A percentile compares a stretch with the other conserved stretches of the same genome.
Evolutionary conservation across 2,329 filamentous ascomycete species (phyloP).

Genomic region (Alternaria brassicae): DNA sequence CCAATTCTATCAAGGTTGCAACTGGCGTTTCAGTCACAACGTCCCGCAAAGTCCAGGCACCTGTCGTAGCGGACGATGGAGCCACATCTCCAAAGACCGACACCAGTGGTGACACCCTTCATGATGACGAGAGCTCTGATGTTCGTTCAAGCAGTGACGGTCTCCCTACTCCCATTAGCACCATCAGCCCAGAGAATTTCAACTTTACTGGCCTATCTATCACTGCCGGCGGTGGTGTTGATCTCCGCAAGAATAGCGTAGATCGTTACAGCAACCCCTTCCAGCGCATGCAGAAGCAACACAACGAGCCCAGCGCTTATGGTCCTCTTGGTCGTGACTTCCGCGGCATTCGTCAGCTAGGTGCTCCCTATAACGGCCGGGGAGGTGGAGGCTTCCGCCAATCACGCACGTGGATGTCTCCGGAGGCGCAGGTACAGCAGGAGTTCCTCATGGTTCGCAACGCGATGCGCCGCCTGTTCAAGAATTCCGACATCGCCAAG

Average conservation of each 20-base stretch:
- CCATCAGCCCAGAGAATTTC: constrained; percentile 20
- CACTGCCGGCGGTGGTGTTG: not conserved
- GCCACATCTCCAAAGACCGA: constrained; percentile 10
- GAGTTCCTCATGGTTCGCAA: constrained; percentile 45
- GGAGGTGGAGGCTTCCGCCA: constrained; percentile 20
- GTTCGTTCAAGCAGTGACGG: constrained; percentile 9
- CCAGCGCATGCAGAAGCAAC: constrained; percentile 9
- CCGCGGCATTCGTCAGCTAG: constrained; percentile 2
- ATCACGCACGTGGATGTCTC: constrained; percentile 36
- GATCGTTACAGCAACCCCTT: constrained; percentile 14
- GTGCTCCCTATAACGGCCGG: constrained; percentile 4
- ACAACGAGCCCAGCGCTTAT: not conserved
- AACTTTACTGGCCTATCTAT: constrained; percentile 21
- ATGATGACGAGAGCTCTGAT: constrained; percentile 16
- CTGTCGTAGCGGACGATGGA: not conserved
- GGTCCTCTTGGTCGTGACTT: constrained; percentile 1
- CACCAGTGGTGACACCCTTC: constrained; percentile 23
- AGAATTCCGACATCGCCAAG: constrained; percentile 41
- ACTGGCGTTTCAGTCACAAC: not conserved
- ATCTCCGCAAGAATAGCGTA: not conserved
- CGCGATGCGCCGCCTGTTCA: constrained; percentile 46
- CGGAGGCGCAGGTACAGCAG: constrained; percentile 33
- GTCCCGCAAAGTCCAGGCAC: not conserved
- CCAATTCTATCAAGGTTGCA: not conserved
- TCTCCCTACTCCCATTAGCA: constrained; percentile 11